Base-by-base conservation (phyloP, 306 rosid species). In the Sicyos edulis region DNA sequence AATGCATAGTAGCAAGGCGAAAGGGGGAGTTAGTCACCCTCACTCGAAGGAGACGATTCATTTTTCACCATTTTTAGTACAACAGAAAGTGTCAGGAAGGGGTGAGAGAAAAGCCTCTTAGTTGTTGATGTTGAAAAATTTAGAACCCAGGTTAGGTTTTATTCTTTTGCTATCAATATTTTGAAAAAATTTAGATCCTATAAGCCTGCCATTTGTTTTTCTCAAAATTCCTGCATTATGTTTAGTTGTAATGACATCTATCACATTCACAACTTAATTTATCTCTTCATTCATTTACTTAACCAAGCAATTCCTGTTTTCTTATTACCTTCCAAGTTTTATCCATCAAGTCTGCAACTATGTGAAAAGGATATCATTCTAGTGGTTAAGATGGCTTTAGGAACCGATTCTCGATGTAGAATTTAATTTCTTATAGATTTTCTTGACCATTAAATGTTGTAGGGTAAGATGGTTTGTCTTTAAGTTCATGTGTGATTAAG, bases 101-200 rank as follows among this genome's bases (percentile, higher is more conserved):
- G 1, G 71, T 44, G 71, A 65, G 32, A 65, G 42, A 60, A 51
- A 10, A 57, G 26, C 32, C 55, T 54, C 14, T 15, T 64, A 64
- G 70, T 64, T 17, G 37, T 57, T 67, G 49, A 67, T 67, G 72
- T 47, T 21, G 40, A 67, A 47, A 44, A 67, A 67, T 21, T 67
- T 67, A 47, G 72, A 67, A 45, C 56, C 42, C 34, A 47, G 72
- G 54, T 21, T 65, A 47, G 72, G 42, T 47, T 67, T 71, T 54
- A 29, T 83, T 74, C 62, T 84, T 83, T 82, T 66, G 82, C 80
- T 73, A 54, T 72, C 83, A 80, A 78, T 84, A 80, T 78, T 81
- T 80, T 77, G 29, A 82, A 76, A 83, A 70, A 78, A 70, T 45
- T 83, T 88, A 87, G 89, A 88, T 67, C 66, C 70, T 80, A 77